Percentiles rank a stretch among this genome's conserved stretches.
phyloP scores from a whole-genome alignment of 164 flowering plant genomes.

The Magnolia officinalis region DNA sequence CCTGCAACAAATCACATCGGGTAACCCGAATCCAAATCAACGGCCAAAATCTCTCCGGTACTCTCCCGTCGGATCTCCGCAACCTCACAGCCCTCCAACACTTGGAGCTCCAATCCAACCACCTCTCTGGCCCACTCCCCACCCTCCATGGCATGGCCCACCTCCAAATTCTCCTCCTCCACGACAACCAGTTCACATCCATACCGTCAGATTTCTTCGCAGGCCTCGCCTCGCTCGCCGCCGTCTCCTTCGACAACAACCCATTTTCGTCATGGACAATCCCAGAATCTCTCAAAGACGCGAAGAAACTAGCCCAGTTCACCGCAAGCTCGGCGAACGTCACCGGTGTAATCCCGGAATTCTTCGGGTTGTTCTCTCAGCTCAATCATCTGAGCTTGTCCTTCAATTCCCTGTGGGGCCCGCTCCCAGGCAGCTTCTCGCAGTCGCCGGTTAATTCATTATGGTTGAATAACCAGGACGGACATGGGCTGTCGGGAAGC shows the following conservation, averaged over 20 bases:
- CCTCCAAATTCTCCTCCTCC: conserved; percentile 52
- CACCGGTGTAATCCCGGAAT: conserved; percentile 55
- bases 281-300: conserved; percentile 48
- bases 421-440: conserved; percentile 50
- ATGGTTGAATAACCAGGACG: conserved; percentile 84
- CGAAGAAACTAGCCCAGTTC: conserved; percentile 61
- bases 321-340: conserved; percentile 79
- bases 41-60: conserved; percentile 44
- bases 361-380: conserved; percentile 56
- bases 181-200: conserved; percentile 51
- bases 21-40: conserved; percentile 76
- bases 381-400: conserved; percentile 56
- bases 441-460: conserved; percentile 56
- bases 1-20: conserved; percentile 40
- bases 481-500: conserved; percentile 43
- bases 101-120: conserved; percentile 67
- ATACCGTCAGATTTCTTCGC: conserved; percentile 68
- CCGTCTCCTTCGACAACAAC: conserved; percentile 32
- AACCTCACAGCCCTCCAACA: conserved; percentile 47
- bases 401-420: conserved; percentile 58
- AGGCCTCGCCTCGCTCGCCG: conserved; percentile 45
- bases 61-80: conserved; percentile 50
- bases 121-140: conserved; percentile 69
- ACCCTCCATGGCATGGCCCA: conserved; percentile 55
- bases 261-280: conserved; percentile 69